These are phyloP conservation scores for Clavispora phyllophila DNA, from an alignment of 805 yeast genomes.

Conservation along the genomic window DNA sequence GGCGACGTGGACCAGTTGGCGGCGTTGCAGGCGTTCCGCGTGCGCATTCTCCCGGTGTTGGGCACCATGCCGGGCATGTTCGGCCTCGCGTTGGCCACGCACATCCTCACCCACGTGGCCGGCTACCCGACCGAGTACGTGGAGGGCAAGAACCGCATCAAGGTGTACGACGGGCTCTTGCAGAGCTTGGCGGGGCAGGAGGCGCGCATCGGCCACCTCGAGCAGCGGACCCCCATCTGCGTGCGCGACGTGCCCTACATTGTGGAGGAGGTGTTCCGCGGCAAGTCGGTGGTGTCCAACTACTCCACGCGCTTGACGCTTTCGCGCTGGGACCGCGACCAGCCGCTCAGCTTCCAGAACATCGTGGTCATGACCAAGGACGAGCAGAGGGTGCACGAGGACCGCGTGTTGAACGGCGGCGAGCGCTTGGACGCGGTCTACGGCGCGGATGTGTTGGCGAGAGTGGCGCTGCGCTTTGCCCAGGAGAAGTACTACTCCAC, in stretches of 20 bases:
- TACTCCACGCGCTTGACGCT: conserved; percentile 75
- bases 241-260: conserved; percentile 73
- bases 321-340: conserved; percentile 75
- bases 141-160: conserved; percentile 83
- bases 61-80: conserved; percentile 98
- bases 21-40: conserved; percentile 85
- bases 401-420: conserved; percentile 65
- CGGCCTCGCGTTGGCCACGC: conserved; percentile 85
- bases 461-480: conserved; percentile 57
- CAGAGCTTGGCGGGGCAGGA: conserved; percentile 86
- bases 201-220: conserved; percentile 65
- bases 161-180: conserved; percentile 76
- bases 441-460: conserved; percentile 48
- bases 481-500: conserved; percentile 70
- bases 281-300: conserved; percentile 84
- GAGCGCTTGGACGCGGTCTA: conserved; percentile 62
- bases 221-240: conserved; percentile 72
- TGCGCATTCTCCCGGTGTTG: conserved; percentile 88
- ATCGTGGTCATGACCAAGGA: conserved; percentile 84
- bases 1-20: conserved; percentile 85
- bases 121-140: conserved; percentile 90
- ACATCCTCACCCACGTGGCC: conserved; percentile 69
- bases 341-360: conserved; percentile 66
- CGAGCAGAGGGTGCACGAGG: conserved; percentile 79
- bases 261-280: conserved; percentile 88